Evolutionary conservation across 352 stramenopile genomes (phyloP).

Genomic region (Globisporangium rhizosaccharum): DNA sequence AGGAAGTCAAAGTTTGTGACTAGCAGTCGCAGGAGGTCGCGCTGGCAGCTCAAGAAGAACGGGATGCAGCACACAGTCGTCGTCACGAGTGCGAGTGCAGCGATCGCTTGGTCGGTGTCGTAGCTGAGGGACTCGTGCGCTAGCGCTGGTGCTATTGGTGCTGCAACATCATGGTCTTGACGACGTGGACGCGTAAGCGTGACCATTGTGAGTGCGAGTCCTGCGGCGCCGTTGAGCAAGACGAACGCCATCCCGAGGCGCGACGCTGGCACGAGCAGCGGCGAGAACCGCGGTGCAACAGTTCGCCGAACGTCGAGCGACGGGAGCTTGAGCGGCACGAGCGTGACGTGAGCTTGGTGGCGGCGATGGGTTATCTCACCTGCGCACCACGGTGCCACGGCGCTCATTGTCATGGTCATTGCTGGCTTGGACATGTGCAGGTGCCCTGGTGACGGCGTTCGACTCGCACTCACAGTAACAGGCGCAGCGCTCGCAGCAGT

Average conservation of each 20-base stretch:
- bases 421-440: not conserved
- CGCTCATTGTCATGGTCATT: not conserved
- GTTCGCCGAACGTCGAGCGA: slow-evolving; percentile 17
- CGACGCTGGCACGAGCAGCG: slow-evolving; percentile 10
- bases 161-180: not conserved
- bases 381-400: too few relatives aligned
- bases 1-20: slow-evolving; percentile 20
- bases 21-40: slow-evolving; percentile 15
- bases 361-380: not conserved
- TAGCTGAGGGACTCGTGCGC: not conserved
- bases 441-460: not conserved
- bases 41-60: slow-evolving; percentile 21
- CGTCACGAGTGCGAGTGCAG: slow-evolving; percentile 10
- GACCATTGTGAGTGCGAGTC: slow-evolving; percentile 13
- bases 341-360: slow-evolving; percentile 24
- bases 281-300: slow-evolving; percentile 8
- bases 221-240: slow-evolving; percentile 8
- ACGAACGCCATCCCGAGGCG: slow-evolving; percentile 4
- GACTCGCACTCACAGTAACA: not conserved
- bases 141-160: not conserved
- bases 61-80: too few relatives aligned
- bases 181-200: slow-evolving; percentile 3
- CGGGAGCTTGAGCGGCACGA: slow-evolving; percentile 25
- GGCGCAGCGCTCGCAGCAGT: not conserved
- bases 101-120: not conserved